Evolutionary conservation across 495 filamentous ascomycete species (phyloP), one percentile per base, ranked within the genome.

Genomic region (Trichoderma gamsii): DNA sequence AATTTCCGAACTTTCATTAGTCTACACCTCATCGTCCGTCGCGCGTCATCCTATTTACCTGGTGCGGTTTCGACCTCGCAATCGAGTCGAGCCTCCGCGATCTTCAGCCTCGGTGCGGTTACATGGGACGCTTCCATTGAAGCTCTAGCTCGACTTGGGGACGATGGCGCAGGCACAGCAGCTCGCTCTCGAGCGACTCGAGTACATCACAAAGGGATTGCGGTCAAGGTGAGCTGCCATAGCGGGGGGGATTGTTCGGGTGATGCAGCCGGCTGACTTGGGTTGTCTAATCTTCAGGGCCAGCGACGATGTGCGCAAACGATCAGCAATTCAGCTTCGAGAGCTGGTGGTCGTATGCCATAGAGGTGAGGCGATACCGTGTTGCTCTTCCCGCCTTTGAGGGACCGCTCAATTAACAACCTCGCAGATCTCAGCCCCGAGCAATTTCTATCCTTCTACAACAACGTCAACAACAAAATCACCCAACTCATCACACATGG

Each of bases 401-500:
- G 4, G 56, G 25, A 2, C 27, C 52, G 32, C 51, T 66, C n/a
- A 49, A 69, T 76, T 49, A 73, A 61, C 41, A n/a, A 21, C 38
- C 29, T 35, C 25, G 15, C 69, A 96, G 93, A 97, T 73, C 87
- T 92, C 73, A 83, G 85, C 7, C 82, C 88, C 41, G 90, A 92
- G 73, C 88, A 89, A 68, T 97, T 97, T 74, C 80, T 85, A 44
- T 80, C 87, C 64, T 94, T 90, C 76, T 96, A 93, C 76, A 90
- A 88, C 72, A 80, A 86, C 16, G 88, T 96, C 69, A 92, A 90
- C 73, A 82, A 85, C 70, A 85, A 87, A 46, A 92, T 96, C 68
- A 88, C 88, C 61, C 79, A 84, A 21, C 85, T 96, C 59, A 85
- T 97, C 66, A 86, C 92, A 63, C 91, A 92, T 72, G 90, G 92